Evolutionary conservation across 345 rosid species (phyloP), one percentile per base, ranked within the genome.

Genomic region (Chamaenerion angustifolium): DNA sequence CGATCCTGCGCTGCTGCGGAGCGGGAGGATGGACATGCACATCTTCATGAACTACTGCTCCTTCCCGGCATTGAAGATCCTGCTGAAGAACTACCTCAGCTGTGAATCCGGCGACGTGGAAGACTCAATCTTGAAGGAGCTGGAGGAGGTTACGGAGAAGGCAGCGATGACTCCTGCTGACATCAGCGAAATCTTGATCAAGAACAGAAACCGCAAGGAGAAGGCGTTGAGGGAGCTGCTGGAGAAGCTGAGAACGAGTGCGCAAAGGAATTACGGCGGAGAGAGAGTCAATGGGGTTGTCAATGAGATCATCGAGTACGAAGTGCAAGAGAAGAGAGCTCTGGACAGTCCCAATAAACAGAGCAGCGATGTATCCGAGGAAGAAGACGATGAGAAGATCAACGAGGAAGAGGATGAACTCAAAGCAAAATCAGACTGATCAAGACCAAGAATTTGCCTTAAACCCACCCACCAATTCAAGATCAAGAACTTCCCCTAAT

Each of bases 21-120:
- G 95, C 60, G 98, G 98, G 4, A 68, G 98, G 40, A 90, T 90
- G 98, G 98, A 90, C 66, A 86, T 90, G 98, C 98, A 80, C 66
- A 69, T 90, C 27, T 74, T 47, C 75, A 90, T 90, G 98, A 86
- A 71, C 56, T 73, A 73, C 49, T 86, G 98, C 57, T 68, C 86
- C 1, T 83, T 68, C 50, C 70, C 84, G 1, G 75, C 94, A 11
- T 56, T 86, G 75, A 73, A 73, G 78, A 83, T 86, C 47, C 45
- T 90, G 63, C 14, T 90, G 55, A 74, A 59, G 62, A 89, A 90
- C 25, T 85, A 89, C 60, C 46, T 85, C 64, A 82, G 73, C 8
- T 63, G 46, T 12, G 77, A 62, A 19, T 84, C 63, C 23, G 59
- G 54, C 0, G 79, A 70, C 16, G 13, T 70, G 43, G 63, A 59